These are phyloP conservation scores for Xylaria longipes DNA, from an alignment of 495 filamentous ascomycete species.

Conservation along the genomic window DNA sequence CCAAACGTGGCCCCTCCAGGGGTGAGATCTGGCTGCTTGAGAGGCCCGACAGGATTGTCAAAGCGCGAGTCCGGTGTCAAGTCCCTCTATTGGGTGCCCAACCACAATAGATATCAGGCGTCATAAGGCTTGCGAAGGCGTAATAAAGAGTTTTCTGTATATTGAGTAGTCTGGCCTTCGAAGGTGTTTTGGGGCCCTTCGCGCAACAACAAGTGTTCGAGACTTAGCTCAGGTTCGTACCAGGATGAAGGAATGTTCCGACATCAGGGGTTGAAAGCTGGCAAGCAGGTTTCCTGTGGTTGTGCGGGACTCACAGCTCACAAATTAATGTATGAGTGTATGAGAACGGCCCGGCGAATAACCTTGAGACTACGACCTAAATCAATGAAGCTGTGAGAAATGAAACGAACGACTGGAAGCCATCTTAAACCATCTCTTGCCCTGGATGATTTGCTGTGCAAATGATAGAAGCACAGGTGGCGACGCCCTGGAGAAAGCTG, in stretches of 20 bases:
- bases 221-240: constrained; percentile 1
- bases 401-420: neutral
- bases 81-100: neutral
- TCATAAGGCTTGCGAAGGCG: neutral
- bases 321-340: neutral
- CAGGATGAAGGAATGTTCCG: neutral
- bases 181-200: neutral
- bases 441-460: neutral
- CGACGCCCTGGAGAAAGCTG: neutral
- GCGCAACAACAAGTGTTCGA: neutral
- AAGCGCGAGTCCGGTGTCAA: neutral
- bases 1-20: neutral
- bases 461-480: constrained; percentile 14
- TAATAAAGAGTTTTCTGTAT: neutral
- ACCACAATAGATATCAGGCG: neutral
- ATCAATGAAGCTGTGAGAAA: neutral
- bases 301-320: neutral
- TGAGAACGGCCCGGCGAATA: neutral
- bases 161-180: neutral
- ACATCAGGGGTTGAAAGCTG: neutral
- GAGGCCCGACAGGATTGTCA: neutral
- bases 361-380: neutral
- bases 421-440: neutral
- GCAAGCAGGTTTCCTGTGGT: neutral
- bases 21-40: neutral